A percentile compares a stretch with the other conserved stretches of the same genome.
Evolutionary conservation across 2,329 filamentous ascomycete genomes (phyloP).

Genomic region (Nakataea oryzae): DNA sequence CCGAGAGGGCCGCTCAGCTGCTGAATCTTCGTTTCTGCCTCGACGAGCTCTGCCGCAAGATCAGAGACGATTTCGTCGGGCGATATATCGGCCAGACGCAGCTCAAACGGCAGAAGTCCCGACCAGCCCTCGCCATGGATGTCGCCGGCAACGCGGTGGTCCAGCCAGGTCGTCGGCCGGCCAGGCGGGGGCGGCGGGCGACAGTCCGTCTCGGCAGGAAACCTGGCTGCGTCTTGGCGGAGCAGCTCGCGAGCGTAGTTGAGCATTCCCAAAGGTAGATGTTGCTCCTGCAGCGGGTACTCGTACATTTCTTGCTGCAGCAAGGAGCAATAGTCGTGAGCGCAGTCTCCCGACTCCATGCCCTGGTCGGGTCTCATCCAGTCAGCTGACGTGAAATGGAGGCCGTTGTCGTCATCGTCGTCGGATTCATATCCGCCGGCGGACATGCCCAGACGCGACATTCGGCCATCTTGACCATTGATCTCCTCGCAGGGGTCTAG

Average conservation of each 20-base stretch:
- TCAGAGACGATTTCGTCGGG: neutral
- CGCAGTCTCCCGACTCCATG: too few relatives aligned
- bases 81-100: neutral
- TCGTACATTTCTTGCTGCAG: neutral
- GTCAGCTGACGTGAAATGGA: neutral
- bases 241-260: neutral
- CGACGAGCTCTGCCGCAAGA: too few relatives aligned
- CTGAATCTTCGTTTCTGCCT: too few relatives aligned
- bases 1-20: too few relatives aligned
- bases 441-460: too few relatives aligned
- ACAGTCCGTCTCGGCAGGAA: neutral
- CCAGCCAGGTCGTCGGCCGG: neutral
- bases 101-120: neutral
- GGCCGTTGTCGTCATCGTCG: too few relatives aligned
- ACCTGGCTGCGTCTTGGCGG: neutral
- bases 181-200: too few relatives aligned
- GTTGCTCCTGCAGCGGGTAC: neutral
- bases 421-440: neutral
- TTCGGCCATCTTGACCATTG: neutral
- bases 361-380: neutral
- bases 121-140: too few relatives aligned
- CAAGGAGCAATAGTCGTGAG: neutral
- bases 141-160: neutral
- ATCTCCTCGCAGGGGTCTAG: neutral
- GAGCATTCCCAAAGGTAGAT: neutral